These are phyloP conservation scores for Calonectria multiphialidica DNA, from an alignment of 2,329 filamentous ascomycete species.

Conservation along the genomic window DNA sequence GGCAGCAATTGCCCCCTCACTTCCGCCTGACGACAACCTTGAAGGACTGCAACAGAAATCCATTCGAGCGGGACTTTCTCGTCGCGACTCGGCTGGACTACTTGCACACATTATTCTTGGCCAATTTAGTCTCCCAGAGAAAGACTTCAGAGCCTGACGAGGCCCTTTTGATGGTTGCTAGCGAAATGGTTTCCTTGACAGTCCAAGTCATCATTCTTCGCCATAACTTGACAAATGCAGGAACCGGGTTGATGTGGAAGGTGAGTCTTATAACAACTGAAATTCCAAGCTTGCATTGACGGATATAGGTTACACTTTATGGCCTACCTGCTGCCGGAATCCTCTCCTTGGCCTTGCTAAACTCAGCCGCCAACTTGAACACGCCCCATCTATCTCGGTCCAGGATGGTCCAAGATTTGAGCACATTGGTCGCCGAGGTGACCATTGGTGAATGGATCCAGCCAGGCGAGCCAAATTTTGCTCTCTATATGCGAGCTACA, in stretches of 20 bases:
- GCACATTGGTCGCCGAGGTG: conserved; percentile 28
- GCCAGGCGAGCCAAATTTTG: conserved; percentile 32
- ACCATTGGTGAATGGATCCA: conserved; percentile 24
- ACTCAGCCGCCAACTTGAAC: not conserved
- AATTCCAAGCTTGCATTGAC: not conserved
- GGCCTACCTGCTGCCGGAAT: conserved; percentile 31
- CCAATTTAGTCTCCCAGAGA: conserved; percentile 8
- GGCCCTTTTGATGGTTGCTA: conserved; percentile 14
- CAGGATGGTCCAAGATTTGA: conserved; percentile 29
- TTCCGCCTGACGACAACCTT: conserved; percentile 20
- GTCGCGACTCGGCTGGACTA: conserved; percentile 28
- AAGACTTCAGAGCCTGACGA: conserved; percentile 21
- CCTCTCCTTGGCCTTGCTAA: conserved; percentile 25
- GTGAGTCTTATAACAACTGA: not conserved
- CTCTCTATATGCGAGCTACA: conserved; percentile 30
- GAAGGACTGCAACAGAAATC: conserved; percentile 11
- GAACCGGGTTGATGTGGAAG: conserved; percentile 31
- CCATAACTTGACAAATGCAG: conserved; percentile 27
- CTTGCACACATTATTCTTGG: conserved; percentile 26
- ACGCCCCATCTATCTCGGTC: not conserved
- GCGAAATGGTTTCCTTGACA: conserved; percentile 28
- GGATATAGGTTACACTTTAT: conserved; percentile 26
- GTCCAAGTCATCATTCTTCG: conserved; percentile 30
- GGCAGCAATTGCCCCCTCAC: conserved; percentile 22
- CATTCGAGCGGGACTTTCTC: conserved; percentile 27